Base-by-base conservation (phyloP, 1,284 basidiomycete genomes). In the Afroboletus lepidellus region DNA sequence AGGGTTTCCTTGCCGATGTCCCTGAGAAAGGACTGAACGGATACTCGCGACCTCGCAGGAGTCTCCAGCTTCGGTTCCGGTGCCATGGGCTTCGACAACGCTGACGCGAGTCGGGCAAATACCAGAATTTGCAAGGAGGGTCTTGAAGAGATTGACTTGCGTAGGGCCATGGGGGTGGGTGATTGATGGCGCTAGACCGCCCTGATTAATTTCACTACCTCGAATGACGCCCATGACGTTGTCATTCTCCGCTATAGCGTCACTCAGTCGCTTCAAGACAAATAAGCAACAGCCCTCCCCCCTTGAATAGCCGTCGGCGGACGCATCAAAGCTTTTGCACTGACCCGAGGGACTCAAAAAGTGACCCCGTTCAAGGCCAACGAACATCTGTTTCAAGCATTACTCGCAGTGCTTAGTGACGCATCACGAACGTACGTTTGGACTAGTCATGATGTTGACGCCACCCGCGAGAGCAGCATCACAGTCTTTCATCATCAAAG, bases 241-340 rank as follows among this genome's bases (percentile, higher is more conserved):
- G 64, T 89, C 86, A 56, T 83, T 77, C 63, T 87, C 85, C 7
- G 71, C 71, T 16, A 82, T 49, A 2, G 87, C 87, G 59, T 87
- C 84, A 0, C 75, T 72, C 18, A 89, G 72, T 13, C 84, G 83
- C 67, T 90, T 90, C 23, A 90, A 68, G 7, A 90, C 78, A 60
- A 90, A 88, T 15, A 88, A 59, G 6, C 79, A 84, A 58, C 84
- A 85, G 5, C 87, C 87, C 63, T 90, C 87, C n/a, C 78, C 70
- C 43, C 87, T 80, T 29, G 79, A 82, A 62, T 90, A 90, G 1
- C 87, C 87, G 60, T 88, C 82, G 0, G 86, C 87, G 1, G 80
- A 77, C 1, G 78, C 79, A 57, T 89, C 86, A 64, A 88, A 90
- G 0, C 84, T 69, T 60, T 80, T 85, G 67, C 85, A 88, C 61